Conservation (phyloP, 106 monocot genomes). For the Allium fistulosum region DNA sequence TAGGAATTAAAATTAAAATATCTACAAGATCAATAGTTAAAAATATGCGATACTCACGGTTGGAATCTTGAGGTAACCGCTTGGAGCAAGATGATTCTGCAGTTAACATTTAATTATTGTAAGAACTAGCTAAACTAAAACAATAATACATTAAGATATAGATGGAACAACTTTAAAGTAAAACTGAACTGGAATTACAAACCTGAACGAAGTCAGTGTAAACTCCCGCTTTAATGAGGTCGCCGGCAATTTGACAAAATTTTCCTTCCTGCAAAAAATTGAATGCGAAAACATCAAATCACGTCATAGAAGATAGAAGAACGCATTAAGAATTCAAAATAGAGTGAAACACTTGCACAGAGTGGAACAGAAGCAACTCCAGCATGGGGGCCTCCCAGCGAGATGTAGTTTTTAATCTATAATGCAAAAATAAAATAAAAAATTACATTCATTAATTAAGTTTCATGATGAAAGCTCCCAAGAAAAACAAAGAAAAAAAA, state of each 20-base stretch:
- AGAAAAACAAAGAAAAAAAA: background rate
- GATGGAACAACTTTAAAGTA: background rate
- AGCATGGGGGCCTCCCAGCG: conserved; percentile 94
- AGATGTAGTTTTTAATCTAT: conserved; percentile 90
- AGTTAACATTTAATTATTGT: conserved; percentile 3
- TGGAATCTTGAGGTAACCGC: conserved; percentile 95
- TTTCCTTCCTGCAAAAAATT: conserved; percentile 33
- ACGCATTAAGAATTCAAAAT: background rate
- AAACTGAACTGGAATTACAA: conserved; percentile 2
- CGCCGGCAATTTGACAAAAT: conserved; percentile 54
- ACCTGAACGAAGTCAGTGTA: conserved; percentile 81
- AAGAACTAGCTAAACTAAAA: background rate
- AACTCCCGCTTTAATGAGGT: conserved; percentile 51
- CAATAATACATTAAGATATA: background rate
- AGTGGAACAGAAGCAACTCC: conserved; percentile 94
- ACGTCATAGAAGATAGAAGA: too few species aligned
- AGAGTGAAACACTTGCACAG: conserved; percentile 62
- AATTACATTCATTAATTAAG: background rate
- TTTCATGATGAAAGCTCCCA: background rate
- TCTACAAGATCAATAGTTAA: background rate
- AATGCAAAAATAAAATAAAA: background rate
- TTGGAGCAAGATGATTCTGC: conserved; percentile 84
- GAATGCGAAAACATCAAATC: background rate
- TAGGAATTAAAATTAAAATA: background rate
- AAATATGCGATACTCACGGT: conserved; percentile 43